Evolutionary conservation across 805 yeast species (phyloP), one percentile per base, ranked within the genome.

Genomic region (Schizosaccharomyces japonicus): DNA sequence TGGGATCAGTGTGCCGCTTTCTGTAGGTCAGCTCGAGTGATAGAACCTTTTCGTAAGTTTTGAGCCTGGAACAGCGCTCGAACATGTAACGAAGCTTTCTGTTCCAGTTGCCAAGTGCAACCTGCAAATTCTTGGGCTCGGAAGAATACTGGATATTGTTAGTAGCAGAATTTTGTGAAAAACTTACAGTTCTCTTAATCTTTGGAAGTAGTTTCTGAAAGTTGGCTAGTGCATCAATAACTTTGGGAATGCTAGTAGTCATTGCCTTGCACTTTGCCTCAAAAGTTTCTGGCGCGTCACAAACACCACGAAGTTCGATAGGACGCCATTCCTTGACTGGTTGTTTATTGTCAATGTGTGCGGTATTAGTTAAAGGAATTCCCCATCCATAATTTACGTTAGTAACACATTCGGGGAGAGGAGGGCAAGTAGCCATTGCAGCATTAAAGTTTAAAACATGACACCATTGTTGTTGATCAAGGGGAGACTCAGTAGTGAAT

Each of bases 361-460:
- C n/a, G n/a, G n/a, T n/a, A n/a, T 27, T 17, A 19, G 11, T 17
- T 36, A 36, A 36, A 36, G 23, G 6, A 6, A n/a, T n/a, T 5
- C 42, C 42, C 42, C 42, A 36, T 8, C 42, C 42, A 36, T 36
- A 36, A 19, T 36, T 27, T n/a, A 27, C 23, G 23, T 36, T 36
- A 7, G 42, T 36, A 19, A 36, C 13, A 36, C 23, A 19, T 23
- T 36, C 42, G 13, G 42, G 42, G 13, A 36, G 42, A 4, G 42
- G 42, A 36, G 17, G 42, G 10, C 42, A 36, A 21, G 42, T 15
- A 5, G 27, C 26, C 42, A 36, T 36, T 6, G 42, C 42, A 19
- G 42, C 42, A 21, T 36, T 36, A 36, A 36, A 36, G n/a, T 36
- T 36, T 5, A 36, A 19, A 1, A 27, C 25, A 36, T 36, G 42